Evolutionary conservation across 371 early-diverging fungal genomes (phyloP), one percentile per base, ranked within the genome.

Genomic region (Mucor piriformis): DNA sequence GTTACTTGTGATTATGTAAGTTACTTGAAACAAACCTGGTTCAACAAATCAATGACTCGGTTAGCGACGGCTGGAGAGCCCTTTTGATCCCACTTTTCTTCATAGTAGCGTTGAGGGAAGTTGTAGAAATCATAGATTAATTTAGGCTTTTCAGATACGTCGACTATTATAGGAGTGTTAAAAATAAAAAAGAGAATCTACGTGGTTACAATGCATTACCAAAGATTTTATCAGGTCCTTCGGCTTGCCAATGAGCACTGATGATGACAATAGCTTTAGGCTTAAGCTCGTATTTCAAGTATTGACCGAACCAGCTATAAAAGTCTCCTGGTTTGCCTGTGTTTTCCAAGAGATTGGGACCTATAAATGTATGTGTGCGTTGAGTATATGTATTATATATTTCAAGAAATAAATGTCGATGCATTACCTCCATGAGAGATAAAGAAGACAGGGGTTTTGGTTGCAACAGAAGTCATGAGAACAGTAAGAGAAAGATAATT

Each of bases 81-180:
- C 32, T 62, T 59, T 13, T 86, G 85, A 34, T 84, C 82, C 70
- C 85, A 88, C 23, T 72, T 71, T 33, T 79, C 61, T 50, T 77
- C 69, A 64, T 85, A 86, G 59, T 79, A 77, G n/a, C 54, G 71
- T 18, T 74, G 62, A 0, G 89, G 87, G 35, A 86, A 85, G 15
- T 67, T 69, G 56, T 83, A 83, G 61, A 88, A 88, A 47, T 88
- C 89, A 53, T 87, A 87, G n/a, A 85, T 83, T 16, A 85, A 66
- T 24, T 71, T 64, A 1, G 85, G 85, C 38, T 71, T 78, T 27
- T 70, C 67, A 3, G 73, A 64, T 3, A 68, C 64, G 7, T 76
- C 76, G n/a, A 78, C 82, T 73, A 58, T 49, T 6, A n/a, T 16
- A n/a, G 20, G 13, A 35, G 38, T 46, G 40, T 25, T 2, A 46